Conservation (phyloP, 2,329 filamentous ascomycete species). For the Pleomassaria siparia region DNA sequence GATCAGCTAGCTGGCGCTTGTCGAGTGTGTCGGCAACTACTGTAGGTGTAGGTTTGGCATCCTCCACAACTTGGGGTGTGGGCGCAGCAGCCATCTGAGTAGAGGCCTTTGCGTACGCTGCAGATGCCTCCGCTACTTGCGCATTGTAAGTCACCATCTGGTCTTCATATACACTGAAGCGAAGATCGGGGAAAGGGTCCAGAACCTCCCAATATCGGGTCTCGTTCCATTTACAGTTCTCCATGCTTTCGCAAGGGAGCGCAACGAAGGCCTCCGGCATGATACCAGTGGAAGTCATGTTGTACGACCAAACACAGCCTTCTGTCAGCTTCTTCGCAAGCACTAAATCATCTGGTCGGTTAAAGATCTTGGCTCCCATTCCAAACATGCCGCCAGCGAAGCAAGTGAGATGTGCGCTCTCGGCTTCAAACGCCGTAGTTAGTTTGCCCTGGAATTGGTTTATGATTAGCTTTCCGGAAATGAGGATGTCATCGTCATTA, state of each 20-base stretch:
- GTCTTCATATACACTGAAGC: constrained; percentile 15
- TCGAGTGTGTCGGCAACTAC: constrained; percentile 24
- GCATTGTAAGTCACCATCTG: constrained; percentile 41
- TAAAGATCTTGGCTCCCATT: constrained; percentile 65
- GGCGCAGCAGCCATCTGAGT: constrained; percentile 28
- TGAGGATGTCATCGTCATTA: constrained; percentile 49
- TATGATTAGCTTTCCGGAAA: constrained; percentile 41
- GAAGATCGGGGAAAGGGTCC: constrained; percentile 33
- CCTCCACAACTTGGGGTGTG: constrained; percentile 11
- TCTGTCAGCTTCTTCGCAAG: constrained; percentile 61
- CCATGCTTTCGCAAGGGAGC: constrained; percentile 48
- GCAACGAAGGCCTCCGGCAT: constrained; percentile 63
- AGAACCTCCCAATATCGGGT: constrained; percentile 46
- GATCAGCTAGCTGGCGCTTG: constrained; percentile 28
- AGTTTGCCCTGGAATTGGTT: constrained; percentile 25
- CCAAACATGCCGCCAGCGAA: constrained; percentile 72
- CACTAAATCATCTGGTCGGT: constrained; percentile 55
- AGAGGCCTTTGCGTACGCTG: constrained; percentile 31
- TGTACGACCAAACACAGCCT: constrained; percentile 66
- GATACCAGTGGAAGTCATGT: constrained; percentile 58
- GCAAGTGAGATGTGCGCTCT: constrained; percentile 66
- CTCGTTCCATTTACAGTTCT: constrained; percentile 49
- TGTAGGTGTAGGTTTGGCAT: constrained; percentile 17
- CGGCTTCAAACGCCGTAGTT: constrained; percentile 31
- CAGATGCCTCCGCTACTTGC: constrained; percentile 34